A percentile compares a stretch with the other conserved stretches of the same genome.
Conservation (phyloP, 2,329 filamentous ascomycete species). For the Keithomyces neogunnii region DNA sequence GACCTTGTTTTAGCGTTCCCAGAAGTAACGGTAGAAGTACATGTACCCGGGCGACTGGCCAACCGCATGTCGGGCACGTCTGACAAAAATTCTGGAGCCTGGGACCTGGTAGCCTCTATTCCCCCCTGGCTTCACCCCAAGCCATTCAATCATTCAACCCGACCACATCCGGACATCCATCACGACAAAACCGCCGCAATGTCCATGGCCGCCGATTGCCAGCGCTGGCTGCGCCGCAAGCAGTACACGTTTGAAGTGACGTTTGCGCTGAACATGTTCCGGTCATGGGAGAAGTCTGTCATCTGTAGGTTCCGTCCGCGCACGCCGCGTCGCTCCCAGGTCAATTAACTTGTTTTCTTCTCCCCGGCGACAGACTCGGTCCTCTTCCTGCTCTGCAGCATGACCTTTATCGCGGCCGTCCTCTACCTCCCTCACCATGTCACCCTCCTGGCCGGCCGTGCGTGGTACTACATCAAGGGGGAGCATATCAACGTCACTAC, state of each 20-base stretch:
- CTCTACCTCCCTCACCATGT: conserved; percentile 94
- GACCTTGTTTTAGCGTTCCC: no score
- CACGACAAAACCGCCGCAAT: background rate
- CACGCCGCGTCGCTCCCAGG: no score
- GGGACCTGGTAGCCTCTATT: background rate
- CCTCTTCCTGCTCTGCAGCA: conserved; percentile 79
- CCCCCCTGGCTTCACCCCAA: background rate
- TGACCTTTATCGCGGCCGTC: conserved; percentile 77
- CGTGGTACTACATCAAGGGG: conserved; percentile 92
- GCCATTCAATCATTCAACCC: background rate
- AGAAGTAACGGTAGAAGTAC: background rate
- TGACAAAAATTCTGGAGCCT: background rate
- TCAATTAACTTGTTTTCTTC: no score
- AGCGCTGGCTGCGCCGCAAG: conserved; percentile 87
- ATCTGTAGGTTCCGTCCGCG: conserved; percentile 70
- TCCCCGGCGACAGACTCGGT: conserved; percentile 59
- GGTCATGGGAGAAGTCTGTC: conserved; percentile 89
- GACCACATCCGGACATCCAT: background rate
- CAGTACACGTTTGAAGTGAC: conserved; percentile 98
- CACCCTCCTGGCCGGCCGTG: conserved; percentile 69
- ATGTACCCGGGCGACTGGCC: background rate
- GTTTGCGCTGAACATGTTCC: conserved; percentile 94
- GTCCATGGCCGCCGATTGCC: conserved; percentile 32
- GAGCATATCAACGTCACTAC: conserved; percentile 51
- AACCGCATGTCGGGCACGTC: background rate